These are phyloP conservation scores for Candida yuanshanica DNA, from an alignment of 805 yeast species.

Conservation along the genomic window DNA sequence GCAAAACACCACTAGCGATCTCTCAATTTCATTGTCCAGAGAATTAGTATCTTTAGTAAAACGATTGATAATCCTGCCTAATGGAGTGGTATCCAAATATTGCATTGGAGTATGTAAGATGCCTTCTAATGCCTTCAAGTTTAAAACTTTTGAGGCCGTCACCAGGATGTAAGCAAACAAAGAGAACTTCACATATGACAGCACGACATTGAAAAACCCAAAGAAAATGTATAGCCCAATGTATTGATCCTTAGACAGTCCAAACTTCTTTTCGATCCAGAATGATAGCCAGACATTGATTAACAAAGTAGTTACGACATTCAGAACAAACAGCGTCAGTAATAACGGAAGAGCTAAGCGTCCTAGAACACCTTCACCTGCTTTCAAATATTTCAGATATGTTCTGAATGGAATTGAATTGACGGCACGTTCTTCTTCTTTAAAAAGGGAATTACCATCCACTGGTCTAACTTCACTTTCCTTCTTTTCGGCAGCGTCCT, in stretches of 20 bases:
- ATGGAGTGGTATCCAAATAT: conserved; percentile 75
- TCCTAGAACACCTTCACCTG: conserved; percentile 38
- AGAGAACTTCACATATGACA: conserved; percentile 34
- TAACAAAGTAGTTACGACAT: conserved; percentile 50
- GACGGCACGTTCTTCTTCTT: conserved; percentile 32
- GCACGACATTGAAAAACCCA: conserved; percentile 40
- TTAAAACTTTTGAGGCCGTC: conserved; percentile 10
- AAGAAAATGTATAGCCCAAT: conserved; percentile 60
- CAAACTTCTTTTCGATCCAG: conserved; percentile 58
- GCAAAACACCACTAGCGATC: conserved; percentile 52
- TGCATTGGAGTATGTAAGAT: conserved; percentile 72
- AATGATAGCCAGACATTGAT: conserved; percentile 73
- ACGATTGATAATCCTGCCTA: conserved; percentile 75
- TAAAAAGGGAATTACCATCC: conserved; percentile 11
- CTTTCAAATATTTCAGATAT: conserved; percentile 28
- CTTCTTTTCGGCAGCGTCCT: not conserved
- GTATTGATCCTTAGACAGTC: conserved; percentile 44
- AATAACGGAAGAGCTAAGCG: conserved; percentile 21
- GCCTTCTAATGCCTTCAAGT: conserved; percentile 45
- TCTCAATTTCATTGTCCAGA: conserved; percentile 68
- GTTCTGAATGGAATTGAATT: conserved; percentile 30
- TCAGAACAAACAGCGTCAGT: conserved; percentile 13
- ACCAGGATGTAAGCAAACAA: conserved; percentile 9
- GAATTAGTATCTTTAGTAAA: conserved; percentile 80
- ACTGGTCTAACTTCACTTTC: not conserved